A percentile compares a stretch with the other conserved stretches of the same genome.
Conservation (phyloP, 1,284 basidiomycete genomes). For the Volvariella surrecta region DNA sequence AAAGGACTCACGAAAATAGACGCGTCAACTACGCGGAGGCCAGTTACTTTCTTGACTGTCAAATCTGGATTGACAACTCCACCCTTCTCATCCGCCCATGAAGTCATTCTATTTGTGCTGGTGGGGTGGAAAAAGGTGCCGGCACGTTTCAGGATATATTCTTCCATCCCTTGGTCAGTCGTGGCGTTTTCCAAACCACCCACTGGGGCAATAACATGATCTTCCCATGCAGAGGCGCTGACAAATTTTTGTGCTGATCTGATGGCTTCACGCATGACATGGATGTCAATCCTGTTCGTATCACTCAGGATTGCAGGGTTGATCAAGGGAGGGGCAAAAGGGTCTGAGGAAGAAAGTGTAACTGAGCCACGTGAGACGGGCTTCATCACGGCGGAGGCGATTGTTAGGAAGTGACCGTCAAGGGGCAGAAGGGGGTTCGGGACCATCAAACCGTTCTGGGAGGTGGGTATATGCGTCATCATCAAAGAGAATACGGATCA, state of each 20-base stretch:
- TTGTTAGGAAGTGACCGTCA: constrained; percentile 21
- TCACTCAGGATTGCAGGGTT: constrained; percentile 21
- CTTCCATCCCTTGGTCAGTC: constrained; percentile 28
- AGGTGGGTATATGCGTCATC: background rate
- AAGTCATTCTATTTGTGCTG: constrained; percentile 27
- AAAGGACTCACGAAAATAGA: constrained; percentile 18
- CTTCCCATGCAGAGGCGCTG: constrained; percentile 11
- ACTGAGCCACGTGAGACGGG: constrained; percentile 26
- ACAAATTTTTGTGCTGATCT: constrained; percentile 9
- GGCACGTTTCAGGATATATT: constrained; percentile 23
- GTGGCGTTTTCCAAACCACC: background rate
- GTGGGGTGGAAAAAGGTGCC: constrained; percentile 33
- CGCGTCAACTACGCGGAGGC: constrained; percentile 38
- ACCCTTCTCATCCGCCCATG: constrained; percentile 12
- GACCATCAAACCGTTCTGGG: background rate
- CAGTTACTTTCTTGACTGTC: constrained; percentile 31
- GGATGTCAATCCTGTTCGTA: constrained; percentile 17
- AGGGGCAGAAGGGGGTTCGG: constrained; percentile 9
- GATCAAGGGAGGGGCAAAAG: constrained; percentile 27
- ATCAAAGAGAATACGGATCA: background rate
- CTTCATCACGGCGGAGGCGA: constrained; percentile 19
- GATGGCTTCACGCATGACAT: constrained; percentile 9
- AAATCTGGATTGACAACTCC: constrained; percentile 36
- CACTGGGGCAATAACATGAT: constrained; percentile 12
- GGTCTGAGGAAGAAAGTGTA: constrained; percentile 18